These are phyloP conservation scores for Panaeolus papilionaceus DNA, from an alignment of 768 basidiomycete genomes.

Conservation along the genomic window DNA sequence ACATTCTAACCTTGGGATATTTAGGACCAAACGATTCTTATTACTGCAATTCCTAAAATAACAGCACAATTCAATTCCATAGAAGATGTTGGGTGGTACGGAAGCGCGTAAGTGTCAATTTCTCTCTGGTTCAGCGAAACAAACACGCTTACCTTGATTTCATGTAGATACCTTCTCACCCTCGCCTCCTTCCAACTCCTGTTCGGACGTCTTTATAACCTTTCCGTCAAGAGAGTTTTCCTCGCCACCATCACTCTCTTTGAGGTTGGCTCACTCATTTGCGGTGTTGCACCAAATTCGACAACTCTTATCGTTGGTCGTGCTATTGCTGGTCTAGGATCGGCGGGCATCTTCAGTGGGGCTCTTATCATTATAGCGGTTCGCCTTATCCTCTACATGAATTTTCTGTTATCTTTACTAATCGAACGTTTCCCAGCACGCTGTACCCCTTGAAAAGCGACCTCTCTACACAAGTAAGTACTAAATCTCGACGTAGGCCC, in stretches of 20 bases:
- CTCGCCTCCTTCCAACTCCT: conserved; percentile 2
- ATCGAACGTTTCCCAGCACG: background rate
- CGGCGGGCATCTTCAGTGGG: conserved; percentile 26
- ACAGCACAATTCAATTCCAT: conserved; percentile 29
- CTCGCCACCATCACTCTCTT: conserved; percentile 27
- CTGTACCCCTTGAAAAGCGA: conserved; percentile 25
- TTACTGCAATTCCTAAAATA: conserved; percentile 33
- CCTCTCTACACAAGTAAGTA: conserved; percentile 21
- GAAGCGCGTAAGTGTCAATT: conserved; percentile 23
- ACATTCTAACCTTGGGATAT: background rate
- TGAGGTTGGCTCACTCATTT: conserved; percentile 37
- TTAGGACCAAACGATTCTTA: conserved; percentile 32
- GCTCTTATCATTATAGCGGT: conserved; percentile 29
- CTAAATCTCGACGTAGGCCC: background rate
- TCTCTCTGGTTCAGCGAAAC: background rate
- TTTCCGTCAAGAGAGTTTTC: conserved; percentile 27
- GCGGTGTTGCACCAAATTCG: conserved; percentile 39
- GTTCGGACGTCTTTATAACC: conserved; percentile 5
- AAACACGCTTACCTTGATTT: background rate
- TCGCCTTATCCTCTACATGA: background rate
- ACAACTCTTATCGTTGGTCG: conserved; percentile 30
- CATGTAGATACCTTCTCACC: background rate
- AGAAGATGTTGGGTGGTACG: conserved; percentile 30
- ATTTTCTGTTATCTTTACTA: background rate
- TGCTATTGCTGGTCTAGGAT: conserved; percentile 31